Evolutionary conservation across 1,139 yeast species (phyloP).

Genomic region (Lodderomyces oxycetoniae): DNA sequence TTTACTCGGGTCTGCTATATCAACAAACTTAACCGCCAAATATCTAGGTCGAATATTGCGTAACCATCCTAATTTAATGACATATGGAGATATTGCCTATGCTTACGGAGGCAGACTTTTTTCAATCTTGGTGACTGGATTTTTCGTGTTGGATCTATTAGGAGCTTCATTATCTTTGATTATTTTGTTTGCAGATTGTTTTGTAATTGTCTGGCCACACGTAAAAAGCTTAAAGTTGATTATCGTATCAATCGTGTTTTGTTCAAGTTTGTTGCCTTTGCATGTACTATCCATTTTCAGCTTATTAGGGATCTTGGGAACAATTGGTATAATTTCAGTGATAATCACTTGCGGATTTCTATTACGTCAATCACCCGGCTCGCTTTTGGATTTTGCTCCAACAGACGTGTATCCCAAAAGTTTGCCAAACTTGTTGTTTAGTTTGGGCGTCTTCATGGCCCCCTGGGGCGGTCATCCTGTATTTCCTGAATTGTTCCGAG

Average conservation of each 20-base stretch:
- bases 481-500: constrained; percentile 73
- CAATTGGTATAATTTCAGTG: constrained; percentile 56
- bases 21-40: constrained; percentile 69
- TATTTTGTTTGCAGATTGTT: constrained; percentile 79
- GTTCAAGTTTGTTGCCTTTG: constrained; percentile 71
- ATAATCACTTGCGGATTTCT: constrained; percentile 61
- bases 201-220: constrained; percentile 58
- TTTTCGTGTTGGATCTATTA: constrained; percentile 70
- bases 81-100: constrained; percentile 46
- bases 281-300: constrained; percentile 67
- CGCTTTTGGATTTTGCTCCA: constrained; percentile 51
- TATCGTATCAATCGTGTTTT: constrained; percentile 46
- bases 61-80: constrained; percentile 26
- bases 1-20: constrained; percentile 51
- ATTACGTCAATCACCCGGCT: constrained; percentile 52
- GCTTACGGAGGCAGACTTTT: constrained; percentile 40
- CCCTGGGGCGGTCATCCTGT: constrained; percentile 93
- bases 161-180: constrained; percentile 78
- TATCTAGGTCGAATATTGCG: constrained; percentile 33
- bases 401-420: constrained; percentile 51
- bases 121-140: constrained; percentile 58
- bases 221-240: constrained; percentile 46
- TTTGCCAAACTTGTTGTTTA: constrained; percentile 46
- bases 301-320: constrained; percentile 68
- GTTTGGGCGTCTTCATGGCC: constrained; percentile 75